A percentile compares a stretch with the other conserved stretches of the same genome.
Conservation (phyloP, 2,329 filamentous ascomycete species). For the Exophiala dermatitidis region DNA sequence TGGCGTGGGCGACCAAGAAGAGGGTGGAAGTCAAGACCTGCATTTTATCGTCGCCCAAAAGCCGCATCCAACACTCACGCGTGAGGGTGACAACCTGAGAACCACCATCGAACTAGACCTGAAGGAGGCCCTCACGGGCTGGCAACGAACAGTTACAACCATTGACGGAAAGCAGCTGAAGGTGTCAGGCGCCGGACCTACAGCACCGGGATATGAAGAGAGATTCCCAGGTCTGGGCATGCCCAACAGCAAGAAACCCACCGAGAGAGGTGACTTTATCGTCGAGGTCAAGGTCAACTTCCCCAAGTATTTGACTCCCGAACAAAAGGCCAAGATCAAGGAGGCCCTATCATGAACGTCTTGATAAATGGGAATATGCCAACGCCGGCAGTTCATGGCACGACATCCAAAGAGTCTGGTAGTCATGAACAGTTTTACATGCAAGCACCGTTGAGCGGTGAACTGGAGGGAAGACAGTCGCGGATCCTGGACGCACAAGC, state of each 20-base stretch:
- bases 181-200: conserved; percentile 74
- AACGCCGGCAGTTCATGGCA: not conserved
- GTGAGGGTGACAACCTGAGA: conserved; percentile 80
- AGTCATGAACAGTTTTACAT: too few species aligned
- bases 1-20: conserved; percentile 94
- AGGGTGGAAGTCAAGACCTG: conserved; percentile 89
- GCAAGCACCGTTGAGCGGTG: too few species aligned
- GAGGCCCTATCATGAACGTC: conserved; percentile 54
- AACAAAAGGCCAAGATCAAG: conserved; percentile 73
- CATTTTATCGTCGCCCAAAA: conserved; percentile 96
- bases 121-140: conserved; percentile 91
- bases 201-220: conserved; percentile 74
- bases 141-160: conserved; percentile 82
- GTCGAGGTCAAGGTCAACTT: conserved; percentile 91
- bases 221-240: conserved; percentile 81
- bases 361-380: not conserved
- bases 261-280: conserved; percentile 76
- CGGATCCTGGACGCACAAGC: too few species aligned
- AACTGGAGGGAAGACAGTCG: too few species aligned
- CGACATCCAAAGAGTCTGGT: too few species aligned
- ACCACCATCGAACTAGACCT: conserved; percentile 73
- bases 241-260: conserved; percentile 86
- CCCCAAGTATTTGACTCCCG: conserved; percentile 65
- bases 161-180: conserved; percentile 84
- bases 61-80: conserved; percentile 73